Conservation (phyloP, 2,329 filamentous ascomycete species). For the Aspergillus ochraceoroseus region DNA sequence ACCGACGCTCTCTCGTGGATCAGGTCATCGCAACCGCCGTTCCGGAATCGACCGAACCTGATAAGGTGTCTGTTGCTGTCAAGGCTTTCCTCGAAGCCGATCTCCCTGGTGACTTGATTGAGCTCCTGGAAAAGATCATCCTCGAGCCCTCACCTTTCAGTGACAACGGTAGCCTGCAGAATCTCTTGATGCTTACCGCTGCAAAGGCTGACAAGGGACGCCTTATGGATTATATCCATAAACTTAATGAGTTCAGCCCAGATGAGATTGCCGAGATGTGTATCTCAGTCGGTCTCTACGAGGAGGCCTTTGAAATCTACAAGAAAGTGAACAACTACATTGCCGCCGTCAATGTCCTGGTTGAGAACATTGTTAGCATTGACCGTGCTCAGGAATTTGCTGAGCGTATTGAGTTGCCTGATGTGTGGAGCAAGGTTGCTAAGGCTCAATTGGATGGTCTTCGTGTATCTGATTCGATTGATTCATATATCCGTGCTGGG, state of each 20-base stretch:
- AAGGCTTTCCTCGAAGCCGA: conserved; percentile 88
- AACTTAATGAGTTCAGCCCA: conserved; percentile 80
- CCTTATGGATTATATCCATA: conserved; percentile 94
- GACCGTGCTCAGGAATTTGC: conserved; percentile 94
- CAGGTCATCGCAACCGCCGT: conserved; percentile 95
- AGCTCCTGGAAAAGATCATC: conserved; percentile 97
- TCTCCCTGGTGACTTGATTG: conserved; percentile 88
- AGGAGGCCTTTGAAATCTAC: conserved; percentile 97
- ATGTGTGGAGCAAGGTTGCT: conserved; percentile 97
- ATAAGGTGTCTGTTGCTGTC: conserved; percentile 91
- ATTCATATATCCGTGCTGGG: conserved; percentile 92
- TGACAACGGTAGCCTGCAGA: conserved; percentile 94
- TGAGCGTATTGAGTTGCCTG: conserved; percentile 85
- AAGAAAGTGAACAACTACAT: conserved; percentile 93
- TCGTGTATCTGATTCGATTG: conserved; percentile 84
- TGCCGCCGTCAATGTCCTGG: conserved; percentile 82
- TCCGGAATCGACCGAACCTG: conserved; percentile 83
- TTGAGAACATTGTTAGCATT: conserved; percentile 96
- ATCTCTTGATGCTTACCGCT: conserved; percentile 91
- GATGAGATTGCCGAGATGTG: conserved; percentile 90
- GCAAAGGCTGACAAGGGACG: conserved; percentile 93
- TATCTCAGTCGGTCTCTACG: conserved; percentile 88
- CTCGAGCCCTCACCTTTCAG: conserved; percentile 99
- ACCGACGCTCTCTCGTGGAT: conserved; percentile 87
- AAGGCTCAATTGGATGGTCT: conserved; percentile 97